A percentile compares a stretch with the other conserved stretches of the same genome.
phyloP scores from a whole-genome alignment of 2,329 filamentous ascomycete genomes.

The Paradendryphiella salina region DNA sequence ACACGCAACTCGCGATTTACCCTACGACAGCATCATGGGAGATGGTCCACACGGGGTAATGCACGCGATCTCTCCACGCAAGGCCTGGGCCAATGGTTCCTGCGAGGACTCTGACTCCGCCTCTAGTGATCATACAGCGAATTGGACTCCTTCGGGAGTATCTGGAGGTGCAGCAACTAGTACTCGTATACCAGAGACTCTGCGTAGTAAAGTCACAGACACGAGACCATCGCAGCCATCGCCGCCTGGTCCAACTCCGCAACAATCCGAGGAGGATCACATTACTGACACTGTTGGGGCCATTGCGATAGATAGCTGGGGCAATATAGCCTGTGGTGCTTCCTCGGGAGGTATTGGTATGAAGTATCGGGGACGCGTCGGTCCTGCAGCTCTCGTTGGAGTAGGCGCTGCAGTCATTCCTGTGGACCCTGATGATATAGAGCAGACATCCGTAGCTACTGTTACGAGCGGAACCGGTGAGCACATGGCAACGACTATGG shows the following conservation, averaged over 20 bases:
- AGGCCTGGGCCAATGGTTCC: slow-evolving; percentile 47
- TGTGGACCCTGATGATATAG: slow-evolving; percentile 68
- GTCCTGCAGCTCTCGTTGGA: slow-evolving; percentile 89
- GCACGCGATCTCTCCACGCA: slow-evolving; percentile 11
- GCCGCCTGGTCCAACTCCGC: slow-evolving; percentile 1
- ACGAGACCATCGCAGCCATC: slow-evolving; percentile 12
- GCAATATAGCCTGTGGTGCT: slow-evolving; percentile 89
- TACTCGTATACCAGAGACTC: slow-evolving; percentile 11
- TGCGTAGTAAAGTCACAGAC: slow-evolving; percentile 11
- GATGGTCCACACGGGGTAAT: slow-evolving; percentile 19
- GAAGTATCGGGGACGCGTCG: slow-evolving; percentile 91
- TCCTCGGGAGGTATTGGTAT: slow-evolving; percentile 98
- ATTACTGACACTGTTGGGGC: slow-evolving; percentile 95
- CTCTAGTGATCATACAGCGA: slow-evolving; percentile 29
- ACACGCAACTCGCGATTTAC: slow-evolving; percentile 5
- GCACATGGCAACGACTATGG: slow-evolving; percentile 95
- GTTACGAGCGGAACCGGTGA: slow-evolving; percentile 96
- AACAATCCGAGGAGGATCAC: slow-evolving; percentile 55
- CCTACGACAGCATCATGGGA: slow-evolving; percentile 16
- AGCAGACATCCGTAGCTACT: slow-evolving; percentile 72
- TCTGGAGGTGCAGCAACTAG: slow-evolving; percentile 9
- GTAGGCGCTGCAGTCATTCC: slow-evolving; percentile 91
- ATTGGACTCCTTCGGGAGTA: slow-evolving; percentile 20
- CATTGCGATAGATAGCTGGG: slow-evolving; percentile 84
- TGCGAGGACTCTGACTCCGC: slow-evolving; percentile 38